Base-by-base conservation (phyloP, 306 rosid genomes). In the Sphenostylis stenocarpa region DNA sequence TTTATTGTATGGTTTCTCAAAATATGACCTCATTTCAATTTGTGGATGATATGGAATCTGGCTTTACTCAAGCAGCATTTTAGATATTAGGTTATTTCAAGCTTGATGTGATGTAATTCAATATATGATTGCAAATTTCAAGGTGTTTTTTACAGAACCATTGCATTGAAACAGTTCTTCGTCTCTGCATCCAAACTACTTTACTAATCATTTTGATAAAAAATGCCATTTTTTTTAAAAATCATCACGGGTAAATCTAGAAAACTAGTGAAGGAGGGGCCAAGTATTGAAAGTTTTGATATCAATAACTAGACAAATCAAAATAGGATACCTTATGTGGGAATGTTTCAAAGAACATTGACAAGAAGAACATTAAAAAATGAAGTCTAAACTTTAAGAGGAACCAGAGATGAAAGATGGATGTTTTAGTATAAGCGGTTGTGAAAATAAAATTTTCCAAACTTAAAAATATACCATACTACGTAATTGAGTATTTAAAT, bases 31-130 rank as follows among this genome's bases (percentile, higher is more conserved):
- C 28, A 21, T 43, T 44, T 79, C 39, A 75, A 24, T 43, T 8
- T 65, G 55, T 12, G 26, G 12, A 52, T 73, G 10, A 11, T 53
- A 28, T 70, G 16, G n/a, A 52, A 52, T 4, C 3, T 5, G 34
- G 36, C 33, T 72, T 48, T 71, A 81, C 11, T 17, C 11, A 12
- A 47, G 67, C 48, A 60, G 13, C 44, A 73, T 69, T 64, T 73
- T 24, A 66, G 70, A 61, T 62, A 53, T 41, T 20, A 16, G 81
- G 38, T 33, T 34, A 38, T 33, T 72, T 67, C 17, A 41, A 28
- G 66, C 48, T 58, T 72, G 68, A 34, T 56, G 51, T 23, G 38
- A 62, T 49, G 77, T 81, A 16, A 17, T 62, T 28, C 66, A 67
- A 26, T 26, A 2, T 49, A 61, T 33, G 15, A 4, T 9, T 77